phyloP scores from a whole-genome alignment of 73 alveolate genomes.

The Tetrahymena thermophila region DNA sequence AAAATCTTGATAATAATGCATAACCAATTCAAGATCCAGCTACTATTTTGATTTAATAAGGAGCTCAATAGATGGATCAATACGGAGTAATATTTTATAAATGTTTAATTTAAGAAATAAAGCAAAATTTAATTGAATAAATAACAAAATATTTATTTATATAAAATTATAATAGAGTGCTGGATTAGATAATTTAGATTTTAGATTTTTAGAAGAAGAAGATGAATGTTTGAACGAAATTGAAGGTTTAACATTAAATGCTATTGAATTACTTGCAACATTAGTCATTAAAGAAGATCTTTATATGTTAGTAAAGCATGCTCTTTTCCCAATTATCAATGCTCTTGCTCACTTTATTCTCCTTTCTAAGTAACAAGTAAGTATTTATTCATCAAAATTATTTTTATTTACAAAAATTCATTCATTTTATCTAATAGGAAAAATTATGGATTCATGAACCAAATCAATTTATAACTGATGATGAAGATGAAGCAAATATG shows the following conservation, averaged over 20 bases:
- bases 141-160: background rate
- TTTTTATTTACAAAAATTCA: background rate
- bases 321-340: slow-evolving; percentile 30
- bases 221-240: slow-evolving; percentile 36
- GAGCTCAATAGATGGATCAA: background rate
- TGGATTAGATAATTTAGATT: slow-evolving; percentile 10
- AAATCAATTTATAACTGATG: slow-evolving; percentile 29
- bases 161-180: background rate
- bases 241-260: slow-evolving; percentile 32
- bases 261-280: slow-evolving; percentile 32
- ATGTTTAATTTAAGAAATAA: background rate
- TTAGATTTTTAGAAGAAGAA: slow-evolving; percentile 32
- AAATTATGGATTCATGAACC: slow-evolving; percentile 42
- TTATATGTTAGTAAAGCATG: slow-evolving; percentile 19
- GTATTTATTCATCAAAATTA: background rate
- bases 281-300: slow-evolving; percentile 40
- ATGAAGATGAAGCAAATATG: slow-evolving; percentile 31
- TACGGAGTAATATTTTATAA: background rate
- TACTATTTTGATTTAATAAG: background rate
- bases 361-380: background rate
- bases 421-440: background rate
- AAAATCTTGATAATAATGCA: slow-evolving; percentile 6
- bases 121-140: background rate
- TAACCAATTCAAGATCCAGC: background rate
- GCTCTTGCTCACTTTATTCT: slow-evolving; percentile 8